phyloP scores from a whole-genome alignment of 1,139 yeast species.

The Pichia sp. region DNA sequence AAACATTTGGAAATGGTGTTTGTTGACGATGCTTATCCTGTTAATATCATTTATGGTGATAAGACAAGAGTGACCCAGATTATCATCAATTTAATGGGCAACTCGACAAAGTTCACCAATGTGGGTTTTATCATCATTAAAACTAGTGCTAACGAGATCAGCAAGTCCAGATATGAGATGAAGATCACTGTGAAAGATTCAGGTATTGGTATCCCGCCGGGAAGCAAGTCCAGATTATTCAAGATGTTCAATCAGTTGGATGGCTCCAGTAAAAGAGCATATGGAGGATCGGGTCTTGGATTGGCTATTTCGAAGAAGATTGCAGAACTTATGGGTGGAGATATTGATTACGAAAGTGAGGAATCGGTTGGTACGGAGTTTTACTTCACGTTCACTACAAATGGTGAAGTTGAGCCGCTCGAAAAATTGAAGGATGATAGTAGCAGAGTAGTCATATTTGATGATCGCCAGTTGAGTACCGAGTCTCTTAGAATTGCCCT shows the following conservation, averaged over 20 bases:
- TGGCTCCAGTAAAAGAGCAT: conserved; percentile 48
- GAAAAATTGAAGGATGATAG: too few relatives aligned
- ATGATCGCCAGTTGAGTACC: conserved; percentile 3
- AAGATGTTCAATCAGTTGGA: conserved; percentile 58
- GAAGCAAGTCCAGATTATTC: conserved; percentile 39
- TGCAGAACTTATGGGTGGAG: conserved; percentile 54
- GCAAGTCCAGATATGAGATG: conserved; percentile 37
- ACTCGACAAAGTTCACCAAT: conserved; percentile 50
- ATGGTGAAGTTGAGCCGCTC: conserved; percentile 18
- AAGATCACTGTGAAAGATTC: conserved; percentile 43
- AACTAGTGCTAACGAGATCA: conserved; percentile 30
- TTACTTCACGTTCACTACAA: conserved; percentile 34
- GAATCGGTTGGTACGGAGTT: conserved; percentile 51
- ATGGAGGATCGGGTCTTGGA: conserved; percentile 59
- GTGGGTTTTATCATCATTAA: conserved; percentile 41
- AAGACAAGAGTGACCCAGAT: conserved; percentile 47
- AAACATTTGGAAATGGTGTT: conserved; percentile 43
- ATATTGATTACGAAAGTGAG: conserved; percentile 41
- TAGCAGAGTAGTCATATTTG: conserved; percentile 3
- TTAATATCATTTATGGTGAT: conserved; percentile 43
- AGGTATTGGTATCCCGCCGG: conserved; percentile 55
- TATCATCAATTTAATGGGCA: conserved; percentile 48
- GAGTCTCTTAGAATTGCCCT: too few relatives aligned
- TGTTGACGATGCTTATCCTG: conserved; percentile 37
- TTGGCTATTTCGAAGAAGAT: conserved; percentile 52